Evolutionary conservation across 805 yeast genomes (phyloP).

Genomic region (Starmerella floricola): DNA sequence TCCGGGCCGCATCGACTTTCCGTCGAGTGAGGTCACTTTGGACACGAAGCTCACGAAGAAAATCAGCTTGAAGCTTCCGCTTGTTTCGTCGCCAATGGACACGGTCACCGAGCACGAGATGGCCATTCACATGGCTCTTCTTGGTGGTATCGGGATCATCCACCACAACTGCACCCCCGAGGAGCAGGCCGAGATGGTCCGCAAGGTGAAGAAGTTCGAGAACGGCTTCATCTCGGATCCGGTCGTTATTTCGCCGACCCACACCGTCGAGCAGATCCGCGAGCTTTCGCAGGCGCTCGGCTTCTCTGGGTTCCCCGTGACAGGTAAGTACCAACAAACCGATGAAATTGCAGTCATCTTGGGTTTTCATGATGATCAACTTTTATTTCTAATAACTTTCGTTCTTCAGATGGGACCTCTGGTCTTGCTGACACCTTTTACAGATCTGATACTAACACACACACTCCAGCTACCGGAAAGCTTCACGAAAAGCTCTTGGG

Average conservation of each 20-base stretch:
- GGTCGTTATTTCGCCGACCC: slow-evolving; percentile 62
- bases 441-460: slow-evolving; percentile 25
- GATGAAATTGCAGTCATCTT: not conserved
- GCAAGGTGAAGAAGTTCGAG: slow-evolving; percentile 90
- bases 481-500: slow-evolving; percentile 85
- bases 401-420: slow-evolving; percentile 90
- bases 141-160: slow-evolving; percentile 97
- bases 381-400: slow-evolving; percentile 50
- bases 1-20: slow-evolving; percentile 88
- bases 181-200: slow-evolving; percentile 97
- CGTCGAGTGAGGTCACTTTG: slow-evolving; percentile 62
- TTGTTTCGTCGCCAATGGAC: slow-evolving; percentile 98
- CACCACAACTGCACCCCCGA: slow-evolving; percentile 96
- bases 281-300: slow-evolving; percentile 61
- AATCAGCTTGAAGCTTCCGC: slow-evolving; percentile 84
- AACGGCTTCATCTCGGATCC: slow-evolving; percentile 96
- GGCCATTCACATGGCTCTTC: slow-evolving; percentile 97
- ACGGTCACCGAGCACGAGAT: slow-evolving; percentile 94
- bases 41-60: slow-evolving; percentile 85
- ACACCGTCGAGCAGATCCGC: slow-evolving; percentile 73
- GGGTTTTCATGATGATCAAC: not conserved
- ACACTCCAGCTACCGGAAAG: slow-evolving; percentile 59
- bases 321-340: slow-evolving; percentile 83
- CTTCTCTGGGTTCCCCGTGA: slow-evolving; percentile 96
- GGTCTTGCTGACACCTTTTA: slow-evolving; percentile 82